phyloP scores from a whole-genome alignment of 345 rosid species.

The Aquilaria malaccensis region DNA sequence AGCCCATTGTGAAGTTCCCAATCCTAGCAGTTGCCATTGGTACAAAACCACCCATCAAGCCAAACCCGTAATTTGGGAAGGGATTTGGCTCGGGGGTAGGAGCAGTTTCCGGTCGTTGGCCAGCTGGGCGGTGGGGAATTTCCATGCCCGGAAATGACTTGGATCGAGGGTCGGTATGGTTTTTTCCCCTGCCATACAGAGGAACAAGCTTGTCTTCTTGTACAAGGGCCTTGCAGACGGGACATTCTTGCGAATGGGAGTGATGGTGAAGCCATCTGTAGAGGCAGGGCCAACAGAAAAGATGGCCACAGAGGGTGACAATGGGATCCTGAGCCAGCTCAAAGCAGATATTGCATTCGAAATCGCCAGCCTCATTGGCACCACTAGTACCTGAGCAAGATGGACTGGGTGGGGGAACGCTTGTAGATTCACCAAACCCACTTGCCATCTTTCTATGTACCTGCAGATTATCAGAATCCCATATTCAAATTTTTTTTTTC shows the following conservation, averaged over 20 bases:
- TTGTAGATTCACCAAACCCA: constrained; percentile 45
- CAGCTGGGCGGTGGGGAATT: constrained; percentile 62
- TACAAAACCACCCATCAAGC: constrained; percentile 63
- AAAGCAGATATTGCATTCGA: constrained; percentile 93
- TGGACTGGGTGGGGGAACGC: constrained; percentile 23
- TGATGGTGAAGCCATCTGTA: constrained; percentile 85
- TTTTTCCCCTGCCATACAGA: constrained; percentile 90
- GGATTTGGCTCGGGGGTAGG: constrained; percentile 43
- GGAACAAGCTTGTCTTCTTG: constrained; percentile 92
- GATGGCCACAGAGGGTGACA: constrained; percentile 87
- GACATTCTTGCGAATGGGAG: constrained; percentile 84
- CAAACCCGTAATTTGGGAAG: constrained; percentile 50
- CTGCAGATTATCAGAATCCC: background rate
- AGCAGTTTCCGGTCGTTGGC: constrained; percentile 77
- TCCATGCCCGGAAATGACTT: constrained; percentile 63
- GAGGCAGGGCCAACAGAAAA: constrained; percentile 91
- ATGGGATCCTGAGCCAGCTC: constrained; percentile 89
- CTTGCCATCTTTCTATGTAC: constrained; percentile 32
- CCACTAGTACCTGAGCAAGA: constrained; percentile 28
- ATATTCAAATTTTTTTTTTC: background rate
- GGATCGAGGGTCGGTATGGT: constrained; percentile 60
- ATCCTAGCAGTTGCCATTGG: constrained; percentile 61
- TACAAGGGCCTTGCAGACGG: constrained; percentile 85
- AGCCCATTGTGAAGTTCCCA: constrained; percentile 65
- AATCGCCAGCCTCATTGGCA: constrained; percentile 51